These are phyloP conservation scores for Trichosporon sp. DNA, from an alignment of 1,284 basidiomycete species.

Conservation along the genomic window DNA sequence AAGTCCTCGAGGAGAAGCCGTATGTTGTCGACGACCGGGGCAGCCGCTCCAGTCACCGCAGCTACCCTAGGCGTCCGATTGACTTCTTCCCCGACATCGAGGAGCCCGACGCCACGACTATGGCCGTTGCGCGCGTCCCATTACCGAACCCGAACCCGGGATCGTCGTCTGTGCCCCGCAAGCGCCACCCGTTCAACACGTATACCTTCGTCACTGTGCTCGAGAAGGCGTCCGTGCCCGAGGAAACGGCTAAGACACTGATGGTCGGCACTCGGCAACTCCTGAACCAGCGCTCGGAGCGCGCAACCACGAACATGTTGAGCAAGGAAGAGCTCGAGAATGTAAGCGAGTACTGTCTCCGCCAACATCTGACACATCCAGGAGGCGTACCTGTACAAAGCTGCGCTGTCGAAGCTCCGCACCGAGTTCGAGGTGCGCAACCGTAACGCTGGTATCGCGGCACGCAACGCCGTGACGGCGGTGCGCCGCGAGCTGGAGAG, in stretches of 20 bases:
- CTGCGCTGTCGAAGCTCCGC: constrained; percentile 84
- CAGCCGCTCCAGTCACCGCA: not conserved
- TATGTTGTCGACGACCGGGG: not conserved
- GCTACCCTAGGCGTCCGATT: not conserved
- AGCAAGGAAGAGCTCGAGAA: constrained; percentile 84
- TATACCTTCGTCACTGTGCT: constrained; percentile 48
- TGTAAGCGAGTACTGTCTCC: constrained; percentile 54
- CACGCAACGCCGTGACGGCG: constrained; percentile 69
- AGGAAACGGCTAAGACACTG: constrained; percentile 61
- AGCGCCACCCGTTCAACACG: constrained; percentile 49
- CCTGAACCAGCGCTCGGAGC: constrained; percentile 68
- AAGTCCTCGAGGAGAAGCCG: not conserved
- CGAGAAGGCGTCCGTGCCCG: constrained; percentile 36
- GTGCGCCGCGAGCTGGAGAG: constrained; percentile 84
- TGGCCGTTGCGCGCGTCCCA: constrained; percentile 11
- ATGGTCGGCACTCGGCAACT: constrained; percentile 83
- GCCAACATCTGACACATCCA: constrained; percentile 40
- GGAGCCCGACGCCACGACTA: constrained; percentile 9
- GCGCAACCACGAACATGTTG: constrained; percentile 69
- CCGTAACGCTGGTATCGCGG: constrained; percentile 76
- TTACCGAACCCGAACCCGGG: constrained; percentile 11
- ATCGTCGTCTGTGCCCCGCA: not conserved
- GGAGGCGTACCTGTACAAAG: constrained; percentile 94
- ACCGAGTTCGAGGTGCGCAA: constrained; percentile 80
- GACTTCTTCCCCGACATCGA: constrained; percentile 3